Conservation (phyloP, 805 yeast genomes). For the Ogataea methylovora region DNA sequence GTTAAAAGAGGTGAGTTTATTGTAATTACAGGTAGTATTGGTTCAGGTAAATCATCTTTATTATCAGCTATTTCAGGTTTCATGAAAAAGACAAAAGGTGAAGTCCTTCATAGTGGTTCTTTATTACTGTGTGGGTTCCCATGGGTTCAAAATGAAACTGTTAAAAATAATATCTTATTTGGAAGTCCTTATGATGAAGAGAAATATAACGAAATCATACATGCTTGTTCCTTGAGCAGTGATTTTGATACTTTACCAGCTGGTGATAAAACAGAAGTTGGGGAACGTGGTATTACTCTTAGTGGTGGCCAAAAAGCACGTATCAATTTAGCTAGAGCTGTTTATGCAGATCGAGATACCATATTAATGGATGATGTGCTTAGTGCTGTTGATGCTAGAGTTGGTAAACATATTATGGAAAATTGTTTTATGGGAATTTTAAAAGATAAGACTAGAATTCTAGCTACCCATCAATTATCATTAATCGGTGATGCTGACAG, state of each 20-base stretch:
- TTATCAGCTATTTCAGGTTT: constrained; percentile 62
- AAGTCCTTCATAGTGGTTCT: constrained; percentile 44
- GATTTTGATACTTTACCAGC: constrained; percentile 65
- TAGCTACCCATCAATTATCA: constrained; percentile 80
- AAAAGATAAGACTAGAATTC: constrained; percentile 50
- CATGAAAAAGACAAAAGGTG: constrained; percentile 53
- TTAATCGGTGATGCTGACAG: constrained; percentile 62
- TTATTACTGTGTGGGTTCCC: constrained; percentile 43
- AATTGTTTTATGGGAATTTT: constrained; percentile 57
- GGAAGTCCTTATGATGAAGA: constrained; percentile 42
- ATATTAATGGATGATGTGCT: constrained; percentile 71
- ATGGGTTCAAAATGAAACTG: constrained; percentile 81
- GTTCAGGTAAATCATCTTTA: constrained; percentile 75
- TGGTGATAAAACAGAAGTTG: constrained; percentile 78
- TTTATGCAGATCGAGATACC: constrained; percentile 61
- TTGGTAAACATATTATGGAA: constrained; percentile 68
- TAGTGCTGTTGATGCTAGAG: constrained; percentile 82
- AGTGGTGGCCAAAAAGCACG: constrained; percentile 91
- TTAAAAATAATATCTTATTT: constrained; percentile 65
- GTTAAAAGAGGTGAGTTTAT: constrained; percentile 58
- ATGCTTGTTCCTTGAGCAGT: constrained; percentile 57
- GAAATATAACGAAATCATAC: constrained; percentile 45
- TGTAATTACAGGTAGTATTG: constrained; percentile 68
- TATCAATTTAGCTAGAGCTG: constrained; percentile 71
- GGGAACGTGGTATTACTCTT: constrained; percentile 77